phyloP scores from a whole-genome alignment of 1,284 basidiomycete genomes.

The Ganoderma leucocontextum region DNA sequence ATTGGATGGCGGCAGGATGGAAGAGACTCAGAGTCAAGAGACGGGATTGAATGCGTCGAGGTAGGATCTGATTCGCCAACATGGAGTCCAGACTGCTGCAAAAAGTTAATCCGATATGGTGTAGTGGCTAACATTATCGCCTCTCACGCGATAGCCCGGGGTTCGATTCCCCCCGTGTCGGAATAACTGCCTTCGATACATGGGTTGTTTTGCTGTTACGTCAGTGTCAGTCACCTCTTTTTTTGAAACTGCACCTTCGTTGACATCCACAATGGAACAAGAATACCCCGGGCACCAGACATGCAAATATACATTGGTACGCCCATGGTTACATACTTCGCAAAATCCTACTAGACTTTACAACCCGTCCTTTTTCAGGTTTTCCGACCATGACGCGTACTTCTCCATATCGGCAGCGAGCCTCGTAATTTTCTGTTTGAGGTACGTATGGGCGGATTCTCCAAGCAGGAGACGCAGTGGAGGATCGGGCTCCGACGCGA shows the following conservation, averaged over 20 bases:
- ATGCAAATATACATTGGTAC: too few species aligned
- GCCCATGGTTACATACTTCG: too few species aligned
- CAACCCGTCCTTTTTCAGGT: slow-evolving; percentile 10
- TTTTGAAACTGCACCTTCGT: too few species aligned
- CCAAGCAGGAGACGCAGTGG: slow-evolving; percentile 29
- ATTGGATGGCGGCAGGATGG: too few species aligned
- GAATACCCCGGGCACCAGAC: too few species aligned
- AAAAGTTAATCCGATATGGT: slow-evolving; percentile 26
- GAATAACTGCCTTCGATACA: slow-evolving; percentile 2
- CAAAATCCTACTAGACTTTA: not conserved
- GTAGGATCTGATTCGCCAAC: too few species aligned
- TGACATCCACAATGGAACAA: not conserved
- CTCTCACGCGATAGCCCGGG: slow-evolving; percentile 34
- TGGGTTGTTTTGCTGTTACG: not conserved
- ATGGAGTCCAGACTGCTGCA: too few species aligned
- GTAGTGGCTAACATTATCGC: slow-evolving; percentile 35
- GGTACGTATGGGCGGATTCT: slow-evolving; percentile 3
- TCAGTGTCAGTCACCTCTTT: too few species aligned
- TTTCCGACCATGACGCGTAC: slow-evolving; percentile 31
- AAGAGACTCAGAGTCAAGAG: too few species aligned
- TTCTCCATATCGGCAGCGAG: slow-evolving; percentile 15
- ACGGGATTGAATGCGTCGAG: too few species aligned
- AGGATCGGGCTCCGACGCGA: slow-evolving; percentile 16
- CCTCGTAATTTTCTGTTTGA: slow-evolving; percentile 7
- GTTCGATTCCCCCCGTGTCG: slow-evolving; percentile 34